Evolutionary conservation across 2,329 filamentous ascomycete genomes (phyloP), one percentile per base, ranked within the genome.

Genomic region (Tolypocladium guangdongense): DNA sequence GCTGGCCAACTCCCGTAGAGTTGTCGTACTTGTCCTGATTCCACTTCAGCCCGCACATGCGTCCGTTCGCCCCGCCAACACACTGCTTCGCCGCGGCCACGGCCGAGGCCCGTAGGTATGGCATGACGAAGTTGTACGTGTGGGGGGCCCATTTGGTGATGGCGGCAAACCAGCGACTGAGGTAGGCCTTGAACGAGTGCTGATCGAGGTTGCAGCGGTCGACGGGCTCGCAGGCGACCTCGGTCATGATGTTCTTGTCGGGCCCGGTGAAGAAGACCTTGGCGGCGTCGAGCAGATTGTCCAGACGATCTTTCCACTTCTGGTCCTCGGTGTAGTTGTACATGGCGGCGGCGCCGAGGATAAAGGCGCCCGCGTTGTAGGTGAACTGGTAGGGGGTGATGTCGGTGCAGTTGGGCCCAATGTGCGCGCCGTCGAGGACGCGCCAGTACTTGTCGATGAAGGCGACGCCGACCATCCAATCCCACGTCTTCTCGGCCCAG

Each of bases 401-500:
- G 6, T 72, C 63, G 1, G 75, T 78, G 66, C 84, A 88, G 59
- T 84, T 81, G 33, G 70, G 69, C 7, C 69, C 68, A 36, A 78
- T 77, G 51, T 81, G 75, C 7, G 77, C 77, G 36, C 85, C 85
- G 59, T 86, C 85, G 59, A 77, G 86, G 20, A 88, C 72, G 49
- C 78, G 74, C 64, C 79, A 87, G 3, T 77, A 71, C 7, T 76
- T 51, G 62, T 82, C 75, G 56, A 88, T 78, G 52, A 88, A 77
- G 0, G 79, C 73, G 47, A 82, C 71, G 7, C 62, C 65, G 4
- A 67, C 64, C 67, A 82, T 83, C 86, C 86, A 89, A 50, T 88
- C 76, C 73, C 88, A 96, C 1, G 81, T 79, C 59, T 73, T 83
- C 22, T 83, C 79, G 0, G 88, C 88, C 88, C 88, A 93, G 6